Percentiles rank a stretch among this genome's conserved stretches.
These are phyloP conservation scores for Ceratocystis lukuohia DNA, from an alignment of 2,329 filamentous ascomycete species.

Conservation along the genomic window DNA sequence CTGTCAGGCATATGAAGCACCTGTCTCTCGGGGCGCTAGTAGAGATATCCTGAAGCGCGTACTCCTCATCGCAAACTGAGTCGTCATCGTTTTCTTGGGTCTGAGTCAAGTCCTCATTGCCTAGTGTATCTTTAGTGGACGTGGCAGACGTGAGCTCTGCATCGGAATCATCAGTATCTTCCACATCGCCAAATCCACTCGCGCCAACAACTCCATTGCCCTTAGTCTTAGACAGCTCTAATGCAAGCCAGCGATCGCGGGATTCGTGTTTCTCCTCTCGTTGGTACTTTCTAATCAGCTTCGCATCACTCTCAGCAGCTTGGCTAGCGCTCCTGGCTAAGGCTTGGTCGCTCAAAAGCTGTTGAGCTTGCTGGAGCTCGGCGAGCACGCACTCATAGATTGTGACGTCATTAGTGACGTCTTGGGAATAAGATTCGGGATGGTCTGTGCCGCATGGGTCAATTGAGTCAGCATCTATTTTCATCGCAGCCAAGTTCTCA, in stretches of 20 bases:
- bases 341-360: not conserved
- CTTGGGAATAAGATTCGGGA: too few relatives aligned
- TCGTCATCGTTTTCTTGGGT: not conserved
- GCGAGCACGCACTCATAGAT: not conserved
- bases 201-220: not conserved
- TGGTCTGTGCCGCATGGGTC: not conserved
- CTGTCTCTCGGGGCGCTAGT: not conserved
- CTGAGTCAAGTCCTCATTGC: not conserved
- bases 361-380: not conserved
- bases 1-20: not conserved
- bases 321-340: not conserved
- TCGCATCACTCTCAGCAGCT: not conserved
- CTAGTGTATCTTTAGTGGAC: not conserved
- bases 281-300: not conserved
- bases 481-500: not conserved
- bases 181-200: not conserved
- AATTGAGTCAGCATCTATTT: not conserved
- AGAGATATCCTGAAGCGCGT: not conserved
- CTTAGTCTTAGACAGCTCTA: not conserved
- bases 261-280: not conserved
- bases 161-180: not conserved
- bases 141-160: not conserved
- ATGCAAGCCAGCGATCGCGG: not conserved
- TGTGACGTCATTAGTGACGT: not conserved
- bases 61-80: not conserved